A percentile compares a stretch with the other conserved stretches of the same genome.
Evolutionary conservation across 495 filamentous ascomycete genomes (phyloP).

Genomic region (Thermochaetoides thermophila): DNA sequence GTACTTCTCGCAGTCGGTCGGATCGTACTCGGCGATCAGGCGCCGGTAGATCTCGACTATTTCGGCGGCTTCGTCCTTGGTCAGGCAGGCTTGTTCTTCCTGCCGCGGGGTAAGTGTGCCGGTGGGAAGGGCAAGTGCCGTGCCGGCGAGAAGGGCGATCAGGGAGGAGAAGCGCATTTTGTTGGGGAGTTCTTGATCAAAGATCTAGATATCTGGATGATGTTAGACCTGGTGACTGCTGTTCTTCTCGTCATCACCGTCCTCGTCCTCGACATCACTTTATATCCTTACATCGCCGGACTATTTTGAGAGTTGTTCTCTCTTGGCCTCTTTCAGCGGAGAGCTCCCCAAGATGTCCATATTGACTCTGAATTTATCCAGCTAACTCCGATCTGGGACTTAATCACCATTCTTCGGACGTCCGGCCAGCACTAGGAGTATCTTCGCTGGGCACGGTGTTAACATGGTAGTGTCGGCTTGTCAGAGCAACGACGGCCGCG

Average conservation of each 20-base stretch:
- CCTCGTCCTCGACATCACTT: background rate
- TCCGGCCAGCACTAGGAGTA: constrained; percentile 5
- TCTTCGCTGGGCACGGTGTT: too few relatives aligned
- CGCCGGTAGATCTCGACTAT: constrained; percentile 19
- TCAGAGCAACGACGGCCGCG: background rate
- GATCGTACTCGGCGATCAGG: constrained; percentile 22
- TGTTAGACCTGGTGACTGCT: background rate
- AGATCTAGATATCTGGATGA: constrained; percentile 2
- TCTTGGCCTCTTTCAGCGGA: background rate
- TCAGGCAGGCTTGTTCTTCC: constrained; percentile 14
- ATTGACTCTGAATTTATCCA: constrained; percentile 16
- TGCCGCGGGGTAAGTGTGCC: constrained; percentile 6
- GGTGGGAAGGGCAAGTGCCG: constrained; percentile 14
- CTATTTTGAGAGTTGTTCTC: background rate
- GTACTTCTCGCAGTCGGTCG: constrained; percentile 21
- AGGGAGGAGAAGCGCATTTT: constrained; percentile 18
- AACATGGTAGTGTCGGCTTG: too few relatives aligned
- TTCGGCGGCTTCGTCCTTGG: constrained; percentile 13
- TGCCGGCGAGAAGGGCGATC: constrained; percentile 13
- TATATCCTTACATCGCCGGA: constrained; percentile 10
- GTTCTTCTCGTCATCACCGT: background rate
- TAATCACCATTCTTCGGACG: constrained; percentile 15
- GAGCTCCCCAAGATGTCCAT: constrained; percentile 4
- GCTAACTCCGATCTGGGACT: constrained; percentile 9
- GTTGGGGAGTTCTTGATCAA: background rate